phyloP scores from a whole-genome alignment of 2,329 filamentous ascomycete species.

The Podosphaera xanthii region DNA sequence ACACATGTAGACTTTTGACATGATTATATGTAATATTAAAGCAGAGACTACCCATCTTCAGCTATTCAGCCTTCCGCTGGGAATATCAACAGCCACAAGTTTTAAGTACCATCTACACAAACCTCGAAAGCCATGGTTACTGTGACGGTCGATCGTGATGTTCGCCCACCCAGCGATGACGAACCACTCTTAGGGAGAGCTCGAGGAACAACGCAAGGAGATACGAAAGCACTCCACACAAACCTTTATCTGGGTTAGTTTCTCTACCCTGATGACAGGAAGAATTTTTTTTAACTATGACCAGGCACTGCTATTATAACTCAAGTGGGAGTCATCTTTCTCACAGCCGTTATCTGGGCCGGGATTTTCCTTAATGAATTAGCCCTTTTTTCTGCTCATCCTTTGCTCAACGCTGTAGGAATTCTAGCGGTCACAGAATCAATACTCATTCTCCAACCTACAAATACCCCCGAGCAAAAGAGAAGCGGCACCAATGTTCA shows the following conservation, averaged over 20 bases:
- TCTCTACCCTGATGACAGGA: neutral
- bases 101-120: too few species aligned
- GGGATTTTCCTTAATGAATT: slow-evolving; percentile 44
- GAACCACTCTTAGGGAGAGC: slow-evolving; percentile 48
- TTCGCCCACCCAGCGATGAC: slow-evolving; percentile 26
- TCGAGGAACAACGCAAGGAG: slow-evolving; percentile 50
- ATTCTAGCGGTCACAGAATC: slow-evolving; percentile 58
- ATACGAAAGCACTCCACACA: slow-evolving; percentile 36
- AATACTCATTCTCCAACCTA: slow-evolving; percentile 71
- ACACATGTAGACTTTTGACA: too few species aligned
- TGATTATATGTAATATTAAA: too few species aligned
- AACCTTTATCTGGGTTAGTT: slow-evolving; percentile 52
- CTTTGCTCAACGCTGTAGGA: slow-evolving; percentile 44
- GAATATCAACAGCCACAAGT: too few species aligned
- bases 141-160: too few species aligned
- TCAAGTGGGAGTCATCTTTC: slow-evolving; percentile 54
- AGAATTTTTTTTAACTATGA: slow-evolving; percentile 4
- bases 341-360: slow-evolving; percentile 56
- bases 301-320: slow-evolving; percentile 62
- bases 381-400: slow-evolving; percentile 74
- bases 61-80: too few species aligned
- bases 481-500: slow-evolving; percentile 35
- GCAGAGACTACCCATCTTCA: too few species aligned
- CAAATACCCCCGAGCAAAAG: slow-evolving; percentile 56
- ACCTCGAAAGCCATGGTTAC: too few species aligned